These are phyloP conservation scores for Basidioascus undulatus DNA, from an alignment of 768 basidiomycete genomes.

Conservation along the genomic window DNA sequence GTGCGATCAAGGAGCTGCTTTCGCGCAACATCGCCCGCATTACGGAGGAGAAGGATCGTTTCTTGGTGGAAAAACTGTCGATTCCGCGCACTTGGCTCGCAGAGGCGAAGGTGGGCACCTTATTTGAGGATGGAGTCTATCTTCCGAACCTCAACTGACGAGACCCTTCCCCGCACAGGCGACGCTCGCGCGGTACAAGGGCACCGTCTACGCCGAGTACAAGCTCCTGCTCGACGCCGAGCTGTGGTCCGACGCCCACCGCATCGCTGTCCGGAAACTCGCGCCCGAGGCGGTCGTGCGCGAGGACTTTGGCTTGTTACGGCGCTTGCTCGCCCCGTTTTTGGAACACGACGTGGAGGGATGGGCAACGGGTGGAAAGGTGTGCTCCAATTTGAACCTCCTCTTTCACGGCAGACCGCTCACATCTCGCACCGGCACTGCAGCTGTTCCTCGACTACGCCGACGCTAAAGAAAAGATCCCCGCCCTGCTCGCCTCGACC, in stretches of 20 bases:
- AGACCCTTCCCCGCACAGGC: neutral
- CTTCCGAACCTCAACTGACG: neutral
- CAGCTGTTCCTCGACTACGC: slow-evolving; percentile 15
- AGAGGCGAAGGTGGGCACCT: slow-evolving; percentile 45
- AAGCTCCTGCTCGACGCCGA: slow-evolving; percentile 48
- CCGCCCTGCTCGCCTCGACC: neutral
- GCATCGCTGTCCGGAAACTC: slow-evolving; percentile 59
- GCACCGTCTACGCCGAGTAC: slow-evolving; percentile 47
- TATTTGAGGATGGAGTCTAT: slow-evolving; percentile 1
- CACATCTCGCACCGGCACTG: neutral
- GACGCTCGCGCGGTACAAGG: slow-evolving; percentile 27
- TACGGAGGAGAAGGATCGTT: slow-evolving; percentile 10
- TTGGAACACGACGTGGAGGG: slow-evolving; percentile 33
- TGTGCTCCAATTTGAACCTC: slow-evolving; percentile 15
- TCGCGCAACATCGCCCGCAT: slow-evolving; percentile 24
- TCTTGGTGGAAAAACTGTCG: slow-evolving; percentile 39
- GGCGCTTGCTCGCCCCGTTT: slow-evolving; percentile 44
- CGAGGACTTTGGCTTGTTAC: slow-evolving; percentile 36
- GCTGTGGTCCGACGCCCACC: slow-evolving; percentile 48
- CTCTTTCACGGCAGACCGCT: too few relatives aligned
- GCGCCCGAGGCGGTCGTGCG: slow-evolving; percentile 67
- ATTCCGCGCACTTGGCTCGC: slow-evolving; percentile 73
- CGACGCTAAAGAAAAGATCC: slow-evolving; percentile 2
- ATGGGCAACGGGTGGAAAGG: slow-evolving; percentile 72
- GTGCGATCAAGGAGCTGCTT: slow-evolving; percentile 58